A percentile compares a stretch with the other conserved stretches of the same genome.
Conservation (phyloP, 2,329 filamentous ascomycete genomes). For the Apiospora phragmitis region DNA sequence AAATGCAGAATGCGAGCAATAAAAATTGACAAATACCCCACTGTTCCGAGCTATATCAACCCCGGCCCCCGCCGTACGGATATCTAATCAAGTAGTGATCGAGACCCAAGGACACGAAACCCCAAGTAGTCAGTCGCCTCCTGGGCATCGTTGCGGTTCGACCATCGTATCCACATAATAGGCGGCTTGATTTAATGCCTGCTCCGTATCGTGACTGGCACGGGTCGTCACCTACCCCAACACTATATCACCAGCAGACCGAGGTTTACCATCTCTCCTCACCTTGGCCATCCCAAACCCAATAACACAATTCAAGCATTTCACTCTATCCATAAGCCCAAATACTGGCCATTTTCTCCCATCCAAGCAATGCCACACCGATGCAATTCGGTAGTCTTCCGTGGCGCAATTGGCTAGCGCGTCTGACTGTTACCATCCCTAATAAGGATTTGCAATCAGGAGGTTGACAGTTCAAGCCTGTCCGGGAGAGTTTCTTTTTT, state of each 20-base stretch:
- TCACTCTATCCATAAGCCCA: background rate
- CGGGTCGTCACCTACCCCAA: background rate
- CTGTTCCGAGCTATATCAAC: no score
- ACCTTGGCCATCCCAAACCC: background rate
- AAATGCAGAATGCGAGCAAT: no score
- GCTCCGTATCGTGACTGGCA: background rate
- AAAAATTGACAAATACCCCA: no score
- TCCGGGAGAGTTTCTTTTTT: constrained; percentile 2
- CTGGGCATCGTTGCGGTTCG: no score
- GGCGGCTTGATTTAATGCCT: background rate
- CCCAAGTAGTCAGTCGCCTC: background rate
- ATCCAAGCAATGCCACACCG: background rate
- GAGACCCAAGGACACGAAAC: no score
- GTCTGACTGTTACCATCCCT: constrained; percentile 50
- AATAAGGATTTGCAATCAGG: background rate
- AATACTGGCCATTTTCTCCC: background rate
- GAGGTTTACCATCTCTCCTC: background rate
- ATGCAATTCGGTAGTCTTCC: constrained; percentile 11
- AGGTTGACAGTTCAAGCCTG: constrained; percentile 13
- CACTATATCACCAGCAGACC: background rate
- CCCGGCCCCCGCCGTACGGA: no score
- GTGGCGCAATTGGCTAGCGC: constrained; percentile 55
- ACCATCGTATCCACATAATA: background rate
- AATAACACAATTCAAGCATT: background rate
- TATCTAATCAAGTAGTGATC: no score